Evolutionary conservation across 129 eudicot genomes (phyloP), one percentile per base, ranked within the genome.

Genomic region (carrot (Daucus carota)): DNA sequence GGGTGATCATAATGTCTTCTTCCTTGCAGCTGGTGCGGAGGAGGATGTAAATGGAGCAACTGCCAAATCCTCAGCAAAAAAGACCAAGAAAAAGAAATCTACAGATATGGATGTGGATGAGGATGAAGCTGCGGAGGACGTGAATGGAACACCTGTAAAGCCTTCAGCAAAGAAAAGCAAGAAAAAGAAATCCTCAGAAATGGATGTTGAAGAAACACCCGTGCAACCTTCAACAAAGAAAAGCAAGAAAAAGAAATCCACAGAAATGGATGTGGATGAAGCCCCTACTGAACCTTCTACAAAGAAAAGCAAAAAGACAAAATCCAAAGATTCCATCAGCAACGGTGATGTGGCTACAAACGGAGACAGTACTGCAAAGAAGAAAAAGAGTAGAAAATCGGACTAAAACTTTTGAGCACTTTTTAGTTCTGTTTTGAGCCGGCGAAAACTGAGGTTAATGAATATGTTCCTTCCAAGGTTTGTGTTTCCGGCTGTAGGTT

Each of bases 301-400:
- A 42, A 90, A 91, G 87, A 91, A 88, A 75, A 88, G 90, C 86
- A 91, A 91, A 89, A 91, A 90, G 67, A 90, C 88, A 89, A 88
- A 90, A 75, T 86, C 91, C 40, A 90, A 86, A 81, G 78, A 75
- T 68, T 47, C 41, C 8, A 72, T 13, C 2, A 42, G 31, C 17
- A 46, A 60, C 4, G 71, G 52, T 41, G 71, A 41, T 11, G 8
- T 40, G 17, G 54, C n/a, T 73, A 71, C 83, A 63, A 86, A 89
- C 76, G 92, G 90, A 69, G 88, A 89, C 57, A 81, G 16, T 17
- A 60, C 79, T 43, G 90, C 77, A 78, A 92, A 90, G 86, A 90
- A 90, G 90, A 92, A 92, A 80, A 92, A 63, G 68, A 60, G 62
- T 24, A 57, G 31, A 57, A 57, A 57, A 57, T 57, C 65, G 65